Conservation (phyloP, 805 yeast genomes). For the Hanseniaspora pseudoguilliermondii region DNA sequence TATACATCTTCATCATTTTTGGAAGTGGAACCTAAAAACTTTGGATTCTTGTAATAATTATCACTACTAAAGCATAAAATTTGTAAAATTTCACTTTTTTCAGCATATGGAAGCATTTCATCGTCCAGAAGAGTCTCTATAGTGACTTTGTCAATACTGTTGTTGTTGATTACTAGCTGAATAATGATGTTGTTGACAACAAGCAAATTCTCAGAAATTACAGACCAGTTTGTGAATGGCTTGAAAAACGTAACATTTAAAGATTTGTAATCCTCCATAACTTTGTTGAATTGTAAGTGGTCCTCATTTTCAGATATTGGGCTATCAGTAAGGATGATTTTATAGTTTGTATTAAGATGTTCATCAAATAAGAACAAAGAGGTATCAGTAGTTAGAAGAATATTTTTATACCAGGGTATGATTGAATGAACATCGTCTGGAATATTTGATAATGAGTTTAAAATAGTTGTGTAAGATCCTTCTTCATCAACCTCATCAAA, state of each 20-base stretch:
- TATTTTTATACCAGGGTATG: conserved; percentile 54
- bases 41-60: conserved; percentile 1
- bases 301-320: conserved; percentile 15
- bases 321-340: conserved; percentile 49
- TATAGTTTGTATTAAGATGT: conserved; percentile 47
- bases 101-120: background rate
- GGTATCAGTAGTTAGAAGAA: conserved; percentile 58
- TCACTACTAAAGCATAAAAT: background rate
- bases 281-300: conserved; percentile 25
- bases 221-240: conserved; percentile 38
- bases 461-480: conserved; percentile 1
- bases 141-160: background rate
- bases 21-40: background rate
- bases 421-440: conserved; percentile 64
- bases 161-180: background rate
- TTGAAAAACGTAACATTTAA: conserved; percentile 31
- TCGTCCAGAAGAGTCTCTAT: background rate
- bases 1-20: background rate
- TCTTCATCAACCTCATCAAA: background rate
- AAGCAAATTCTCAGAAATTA: conserved; percentile 43
- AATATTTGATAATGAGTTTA: conserved; percentile 40
- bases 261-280: conserved; percentile 15
- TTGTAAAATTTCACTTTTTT: background rate
- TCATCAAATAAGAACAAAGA: conserved; percentile 69
- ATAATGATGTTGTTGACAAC: conserved; percentile 24